Base-by-base conservation (phyloP, 148 eudicot species). In the Nyssa sinensis region DNA sequence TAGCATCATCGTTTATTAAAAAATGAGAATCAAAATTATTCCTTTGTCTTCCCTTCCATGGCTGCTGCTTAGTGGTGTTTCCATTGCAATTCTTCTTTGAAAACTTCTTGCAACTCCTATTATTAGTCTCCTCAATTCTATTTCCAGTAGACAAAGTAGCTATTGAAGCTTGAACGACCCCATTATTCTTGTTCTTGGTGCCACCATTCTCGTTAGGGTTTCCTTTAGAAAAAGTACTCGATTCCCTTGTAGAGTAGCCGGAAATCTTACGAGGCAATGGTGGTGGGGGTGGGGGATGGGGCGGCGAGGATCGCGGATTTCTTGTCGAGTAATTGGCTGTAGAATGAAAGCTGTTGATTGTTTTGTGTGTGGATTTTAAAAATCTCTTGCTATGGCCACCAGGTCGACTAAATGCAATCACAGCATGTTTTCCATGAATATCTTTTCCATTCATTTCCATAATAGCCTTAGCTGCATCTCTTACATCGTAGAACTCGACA, bases 401-500 rank as follows among this genome's bases (percentile, higher is more conserved):
- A 4, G 97, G 94, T 28, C 98, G 67, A 51, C 96, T 92, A 63
- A 79, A 94, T 49, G 92, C 97, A 12, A 94, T 84, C 19, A 81
- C 55, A 0, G 90, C 71, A 27, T 47, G 62, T 11, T 67, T 80
- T 7, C 96, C 94, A 31, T 62, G 53, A 32, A 94, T 89, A 75
- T 92, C 96, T 30, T 83, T 82, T 0, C 98, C 97, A 32, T 87
- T 86, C 89, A 94, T 78, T 30, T 73, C 89, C 0, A 74, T 19
- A 5, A 85, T 62, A 1, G 98, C 98, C 25, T 66, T 80, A 0
- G 97, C 82, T 0, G 98, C 97, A 65, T 94, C 83, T 49, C 98
- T 66, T 2, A 88, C 78, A 74, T 94, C 98, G 71, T 78, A 94
- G 69, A 87, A 94, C 79, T 94, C 98, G 10, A 94, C 86, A 64